phyloP scores from a whole-genome alignment of 805 yeast genomes.

The Teunomyces panamensis region DNA sequence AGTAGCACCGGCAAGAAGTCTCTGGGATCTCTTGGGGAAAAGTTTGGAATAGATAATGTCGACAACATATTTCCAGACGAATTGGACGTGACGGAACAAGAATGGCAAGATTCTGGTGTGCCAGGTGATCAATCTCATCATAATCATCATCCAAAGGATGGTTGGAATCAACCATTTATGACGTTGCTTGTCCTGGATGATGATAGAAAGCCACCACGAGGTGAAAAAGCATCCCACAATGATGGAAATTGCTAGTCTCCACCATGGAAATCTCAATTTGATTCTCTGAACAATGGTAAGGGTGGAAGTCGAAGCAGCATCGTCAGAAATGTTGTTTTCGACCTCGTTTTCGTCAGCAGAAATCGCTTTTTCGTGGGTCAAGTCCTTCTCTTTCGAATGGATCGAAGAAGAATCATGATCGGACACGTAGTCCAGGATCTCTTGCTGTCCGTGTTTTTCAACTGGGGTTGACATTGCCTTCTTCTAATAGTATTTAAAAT shows the following conservation, averaged over 20 bases:
- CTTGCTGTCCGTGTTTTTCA: not conserved
- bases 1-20: conserved; percentile 44
- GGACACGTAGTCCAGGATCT: conserved; percentile 1
- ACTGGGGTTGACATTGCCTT: not conserved
- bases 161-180: conserved; percentile 59
- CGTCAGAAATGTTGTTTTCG: not conserved
- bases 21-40: conserved; percentile 37
- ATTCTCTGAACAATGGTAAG: conserved; percentile 1
- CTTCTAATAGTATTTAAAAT: not conserved
- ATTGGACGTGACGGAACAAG: conserved; percentile 10
- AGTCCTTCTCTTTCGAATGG: conserved; percentile 1
- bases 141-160: conserved; percentile 47
- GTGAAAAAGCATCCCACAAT: conserved; percentile 23
- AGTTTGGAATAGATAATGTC: conserved; percentile 36
- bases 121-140: conserved; percentile 51
- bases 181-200: conserved; percentile 48
- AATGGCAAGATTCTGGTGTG: conserved; percentile 33
- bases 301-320: conserved; percentile 1
- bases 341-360: conserved; percentile 2
- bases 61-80: conserved; percentile 26
- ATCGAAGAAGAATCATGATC: not conserved
- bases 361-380: not conserved
- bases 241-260: conserved; percentile 12
- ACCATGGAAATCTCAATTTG: conserved; percentile 12
- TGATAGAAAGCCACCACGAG: conserved; percentile 49